Percentiles rank a stretch among this genome's conserved stretches.
Conservation (phyloP, 2,329 filamentous ascomycete genomes). For the Bipolaris sorokiniana region DNA sequence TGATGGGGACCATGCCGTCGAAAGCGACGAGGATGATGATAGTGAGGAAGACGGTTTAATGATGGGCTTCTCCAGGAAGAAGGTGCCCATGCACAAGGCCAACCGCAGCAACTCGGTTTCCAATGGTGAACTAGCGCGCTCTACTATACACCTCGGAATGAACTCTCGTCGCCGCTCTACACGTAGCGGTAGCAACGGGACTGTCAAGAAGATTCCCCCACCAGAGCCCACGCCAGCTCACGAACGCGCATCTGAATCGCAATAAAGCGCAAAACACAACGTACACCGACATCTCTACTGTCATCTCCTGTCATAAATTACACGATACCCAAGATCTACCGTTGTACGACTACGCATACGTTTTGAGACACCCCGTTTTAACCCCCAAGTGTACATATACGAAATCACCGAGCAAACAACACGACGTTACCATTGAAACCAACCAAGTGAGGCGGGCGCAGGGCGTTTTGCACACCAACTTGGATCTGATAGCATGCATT, state of each 20-base stretch:
- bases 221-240: slow-evolving; percentile 24
- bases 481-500: slow-evolving; percentile 19
- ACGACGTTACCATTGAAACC: slow-evolving; percentile 7
- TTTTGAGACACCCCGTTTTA: slow-evolving; percentile 16
- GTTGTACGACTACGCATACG: slow-evolving; percentile 28
- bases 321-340: slow-evolving; percentile 21
- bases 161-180: slow-evolving; percentile 48
- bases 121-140: slow-evolving; percentile 45
- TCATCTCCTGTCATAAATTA: slow-evolving; percentile 19
- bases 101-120: slow-evolving; percentile 48
- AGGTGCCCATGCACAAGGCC: slow-evolving; percentile 29
- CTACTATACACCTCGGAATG: slow-evolving; percentile 33
- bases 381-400: slow-evolving; percentile 25
- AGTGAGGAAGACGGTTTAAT: slow-evolving; percentile 51
- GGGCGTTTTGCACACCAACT: slow-evolving; percentile 18
- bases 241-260: slow-evolving; percentile 9
- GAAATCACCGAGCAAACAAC: slow-evolving; percentile 11
- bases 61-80: slow-evolving; percentile 49
- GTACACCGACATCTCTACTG: slow-evolving; percentile 19
- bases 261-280: slow-evolving; percentile 13
- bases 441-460: slow-evolving; percentile 10
- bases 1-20: slow-evolving; percentile 49
- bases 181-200: slow-evolving; percentile 58
- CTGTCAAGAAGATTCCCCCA: slow-evolving; percentile 56
- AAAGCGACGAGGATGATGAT: slow-evolving; percentile 51